A percentile compares a stretch with the other conserved stretches of the same genome.
Conservation (phyloP, 768 basidiomycete species). For the Suillus occidentalis region DNA sequence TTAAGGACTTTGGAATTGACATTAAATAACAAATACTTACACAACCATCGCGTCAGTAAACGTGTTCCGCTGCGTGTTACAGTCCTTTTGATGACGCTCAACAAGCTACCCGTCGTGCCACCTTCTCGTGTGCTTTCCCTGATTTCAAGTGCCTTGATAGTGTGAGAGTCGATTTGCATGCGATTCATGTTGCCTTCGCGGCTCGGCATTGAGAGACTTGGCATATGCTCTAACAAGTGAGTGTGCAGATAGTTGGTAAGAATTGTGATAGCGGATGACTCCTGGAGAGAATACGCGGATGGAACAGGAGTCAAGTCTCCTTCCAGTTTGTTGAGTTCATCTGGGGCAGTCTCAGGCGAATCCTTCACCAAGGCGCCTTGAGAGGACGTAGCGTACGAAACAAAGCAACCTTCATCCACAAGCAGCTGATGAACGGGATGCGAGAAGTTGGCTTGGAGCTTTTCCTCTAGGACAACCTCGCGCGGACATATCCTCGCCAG, state of each 20-base stretch:
- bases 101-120: slow-evolving; percentile 67
- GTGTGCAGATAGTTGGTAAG: slow-evolving; percentile 64
- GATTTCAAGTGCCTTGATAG: slow-evolving; percentile 87
- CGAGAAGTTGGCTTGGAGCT: slow-evolving; percentile 33
- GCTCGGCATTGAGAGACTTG: slow-evolving; percentile 54
- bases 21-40: slow-evolving; percentile 42
- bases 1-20: slow-evolving; percentile 12
- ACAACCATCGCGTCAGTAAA: slow-evolving; percentile 72
- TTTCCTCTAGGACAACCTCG: slow-evolving; percentile 71
- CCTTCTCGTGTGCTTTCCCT: slow-evolving; percentile 74
- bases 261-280: slow-evolving; percentile 58
- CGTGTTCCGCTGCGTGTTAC: slow-evolving; percentile 76
- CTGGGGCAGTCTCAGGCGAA: slow-evolving; percentile 7
- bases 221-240: slow-evolving; percentile 80
- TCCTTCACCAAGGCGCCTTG: background rate
- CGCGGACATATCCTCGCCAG: slow-evolving; percentile 77
- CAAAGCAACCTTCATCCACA: slow-evolving; percentile 52
- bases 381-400: slow-evolving; percentile 44
- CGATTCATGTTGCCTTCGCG: slow-evolving; percentile 53
- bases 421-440: slow-evolving; percentile 52
- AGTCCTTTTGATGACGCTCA: slow-evolving; percentile 76
- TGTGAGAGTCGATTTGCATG: slow-evolving; percentile 92
- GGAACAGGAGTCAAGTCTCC: slow-evolving; percentile 10
- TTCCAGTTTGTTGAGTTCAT: slow-evolving; percentile 23
- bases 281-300: slow-evolving; percentile 35